Percentiles rank a stretch among this genome's conserved stretches.
Evolutionary conservation across 129 eudicot species (phyloP).

Genomic region (Erigeron canadensis): DNA sequence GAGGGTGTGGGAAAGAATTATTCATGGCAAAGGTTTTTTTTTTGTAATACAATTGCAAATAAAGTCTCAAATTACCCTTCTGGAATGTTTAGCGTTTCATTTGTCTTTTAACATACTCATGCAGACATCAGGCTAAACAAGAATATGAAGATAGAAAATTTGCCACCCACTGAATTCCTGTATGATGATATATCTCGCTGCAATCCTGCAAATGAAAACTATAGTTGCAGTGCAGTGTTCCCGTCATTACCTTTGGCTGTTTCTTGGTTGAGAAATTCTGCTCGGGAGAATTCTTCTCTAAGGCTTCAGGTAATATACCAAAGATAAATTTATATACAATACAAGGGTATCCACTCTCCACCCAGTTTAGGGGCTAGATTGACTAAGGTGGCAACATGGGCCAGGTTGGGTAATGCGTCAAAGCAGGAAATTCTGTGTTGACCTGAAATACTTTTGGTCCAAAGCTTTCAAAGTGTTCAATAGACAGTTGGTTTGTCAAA

Average conservation of each 20-base stretch:
- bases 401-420: too few relatives aligned
- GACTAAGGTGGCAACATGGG: too few relatives aligned
- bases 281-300: slow-evolving; percentile 61
- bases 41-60: neutral
- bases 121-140: slow-evolving; percentile 40
- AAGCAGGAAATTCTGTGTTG: neutral
- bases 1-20: slow-evolving; percentile 68
- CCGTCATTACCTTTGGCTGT: slow-evolving; percentile 74
- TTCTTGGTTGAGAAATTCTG: slow-evolving; percentile 73
- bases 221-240: slow-evolving; percentile 67
- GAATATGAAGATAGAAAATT: slow-evolving; percentile 31
- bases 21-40: slow-evolving; percentile 60
- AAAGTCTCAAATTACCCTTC: neutral
- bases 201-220: slow-evolving; percentile 42
- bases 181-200: slow-evolving; percentile 43
- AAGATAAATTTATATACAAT: neutral
- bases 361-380: neutral
- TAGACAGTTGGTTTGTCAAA: neutral
- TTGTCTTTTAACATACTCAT: slow-evolving; percentile 3
- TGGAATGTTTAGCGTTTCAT: neutral
- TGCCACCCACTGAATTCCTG: slow-evolving; percentile 41
- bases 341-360: neutral
- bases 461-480: neutral
- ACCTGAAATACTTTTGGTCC: neutral
- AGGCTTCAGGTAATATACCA: slow-evolving; percentile 59